A percentile compares a stretch with the other conserved stretches of the same genome.
These are phyloP conservation scores for Aspergillus transmontanensis DNA, from an alignment of 2,329 filamentous ascomycete species.

Conservation along the genomic window DNA sequence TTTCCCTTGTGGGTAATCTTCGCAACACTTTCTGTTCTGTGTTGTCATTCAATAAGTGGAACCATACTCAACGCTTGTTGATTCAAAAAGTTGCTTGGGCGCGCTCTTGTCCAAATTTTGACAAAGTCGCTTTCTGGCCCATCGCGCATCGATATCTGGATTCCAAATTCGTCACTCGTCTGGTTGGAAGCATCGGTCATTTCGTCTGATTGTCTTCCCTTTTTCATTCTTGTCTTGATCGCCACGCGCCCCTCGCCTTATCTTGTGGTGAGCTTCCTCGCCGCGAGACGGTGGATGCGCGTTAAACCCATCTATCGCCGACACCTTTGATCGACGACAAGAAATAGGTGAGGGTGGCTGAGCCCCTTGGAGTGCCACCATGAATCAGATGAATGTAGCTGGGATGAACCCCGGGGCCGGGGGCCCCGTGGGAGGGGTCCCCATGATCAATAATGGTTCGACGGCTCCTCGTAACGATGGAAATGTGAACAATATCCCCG, in stretches of 20 bases:
- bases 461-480: slow-evolving; percentile 46
- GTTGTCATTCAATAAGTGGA: slow-evolving; percentile 11
- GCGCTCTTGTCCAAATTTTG: slow-evolving; percentile 1
- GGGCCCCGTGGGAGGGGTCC: slow-evolving; percentile 59
- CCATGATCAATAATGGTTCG: slow-evolving; percentile 57
- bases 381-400: slow-evolving; percentile 61
- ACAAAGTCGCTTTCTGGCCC: neutral
- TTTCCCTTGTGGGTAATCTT: slow-evolving; percentile 11
- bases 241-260: slow-evolving; percentile 31
- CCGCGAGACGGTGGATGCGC: slow-evolving; percentile 37
- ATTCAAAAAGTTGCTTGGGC: slow-evolving; percentile 8
- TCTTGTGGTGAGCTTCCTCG: slow-evolving; percentile 24
- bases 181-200: slow-evolving; percentile 8
- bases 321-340: slow-evolving; percentile 33
- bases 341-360: slow-evolving; percentile 37
- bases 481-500: slow-evolving; percentile 40
- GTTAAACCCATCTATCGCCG: slow-evolving; percentile 21
- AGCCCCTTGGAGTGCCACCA: slow-evolving; percentile 40
- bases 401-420: slow-evolving; percentile 58
- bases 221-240: slow-evolving; percentile 20
- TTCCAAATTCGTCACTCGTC: neutral
- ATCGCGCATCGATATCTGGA: slow-evolving; percentile 14
- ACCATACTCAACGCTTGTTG: slow-evolving; percentile 7
- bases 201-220: slow-evolving; percentile 17
- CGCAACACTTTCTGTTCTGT: slow-evolving; percentile 9